phyloP scores from a whole-genome alignment of 768 basidiomycete genomes.

The Termitomyces sp. region DNA sequence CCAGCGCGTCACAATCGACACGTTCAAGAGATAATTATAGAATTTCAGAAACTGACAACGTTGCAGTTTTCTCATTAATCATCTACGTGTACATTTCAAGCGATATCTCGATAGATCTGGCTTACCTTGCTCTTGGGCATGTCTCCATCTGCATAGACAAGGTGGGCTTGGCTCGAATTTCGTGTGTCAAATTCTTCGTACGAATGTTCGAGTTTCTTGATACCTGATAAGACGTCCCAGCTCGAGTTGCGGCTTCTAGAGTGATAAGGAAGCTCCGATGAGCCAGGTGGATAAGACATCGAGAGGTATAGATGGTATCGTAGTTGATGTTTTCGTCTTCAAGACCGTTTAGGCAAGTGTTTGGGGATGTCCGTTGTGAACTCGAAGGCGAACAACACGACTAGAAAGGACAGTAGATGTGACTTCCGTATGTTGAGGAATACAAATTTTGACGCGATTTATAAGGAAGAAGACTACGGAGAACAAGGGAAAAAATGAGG shows the following conservation, averaged over 20 bases:
- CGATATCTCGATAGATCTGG: not conserved
- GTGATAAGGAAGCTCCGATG: slow-evolving; percentile 8
- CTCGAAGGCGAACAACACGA: not conserved
- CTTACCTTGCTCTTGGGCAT: slow-evolving; percentile 49
- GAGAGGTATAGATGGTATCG: not conserved
- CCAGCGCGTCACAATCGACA: slow-evolving; percentile 78
- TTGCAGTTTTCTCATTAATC: not conserved
- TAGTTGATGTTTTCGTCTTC: not conserved
- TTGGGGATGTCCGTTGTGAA: slow-evolving; percentile 5
- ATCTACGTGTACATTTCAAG: not conserved
- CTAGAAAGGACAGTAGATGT: not conserved
- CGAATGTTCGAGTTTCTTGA: slow-evolving; percentile 44
- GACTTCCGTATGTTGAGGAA: not conserved
- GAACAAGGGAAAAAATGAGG: not conserved
- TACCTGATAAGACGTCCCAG: slow-evolving; percentile 47
- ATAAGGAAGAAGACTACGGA: not conserved
- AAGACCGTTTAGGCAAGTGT: not conserved
- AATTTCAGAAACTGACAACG: slow-evolving; percentile 45
- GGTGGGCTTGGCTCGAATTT: slow-evolving; percentile 43
- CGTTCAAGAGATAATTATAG: slow-evolving; percentile 71
- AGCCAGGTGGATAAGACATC: slow-evolving; percentile 8
- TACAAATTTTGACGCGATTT: not conserved
- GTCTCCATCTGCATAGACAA: slow-evolving; percentile 58
- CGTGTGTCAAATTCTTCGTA: slow-evolving; percentile 56
- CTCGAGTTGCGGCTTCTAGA: slow-evolving; percentile 25